These are phyloP conservation scores for Aurinia saxatilis DNA, from an alignment of 345 rosid species.

Conservation along the genomic window DNA sequence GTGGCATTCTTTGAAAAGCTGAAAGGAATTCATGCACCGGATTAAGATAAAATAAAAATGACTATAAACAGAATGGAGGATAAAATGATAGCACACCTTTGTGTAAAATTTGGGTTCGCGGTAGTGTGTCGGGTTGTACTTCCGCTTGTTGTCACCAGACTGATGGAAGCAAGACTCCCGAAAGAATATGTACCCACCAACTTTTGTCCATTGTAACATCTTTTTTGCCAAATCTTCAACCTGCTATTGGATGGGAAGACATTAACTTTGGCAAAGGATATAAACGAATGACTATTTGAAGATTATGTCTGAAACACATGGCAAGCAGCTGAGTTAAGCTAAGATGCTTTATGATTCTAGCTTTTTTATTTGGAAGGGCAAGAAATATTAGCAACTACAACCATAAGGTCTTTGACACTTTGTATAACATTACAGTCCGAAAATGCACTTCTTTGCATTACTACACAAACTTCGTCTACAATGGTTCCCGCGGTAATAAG, in stretches of 20 bases:
- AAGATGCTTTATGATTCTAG: neutral
- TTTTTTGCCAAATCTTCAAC: conserved; percentile 66
- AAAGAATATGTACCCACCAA: conserved; percentile 84
- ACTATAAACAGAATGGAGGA: neutral
- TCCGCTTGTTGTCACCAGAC: conserved; percentile 85
- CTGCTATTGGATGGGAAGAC: conserved; percentile 30
- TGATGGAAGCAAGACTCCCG: conserved; percentile 96
- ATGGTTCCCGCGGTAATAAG: neutral
- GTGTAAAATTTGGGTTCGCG: conserved; percentile 95
- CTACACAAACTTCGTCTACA: no score
- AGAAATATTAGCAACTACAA: neutral
- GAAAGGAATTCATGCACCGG: conserved; percentile 16
- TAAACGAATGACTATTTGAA: neutral
- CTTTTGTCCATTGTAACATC: conserved; percentile 86
- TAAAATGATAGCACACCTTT: conserved; percentile 43
- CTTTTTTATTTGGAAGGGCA: neutral
- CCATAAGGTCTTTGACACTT: neutral
- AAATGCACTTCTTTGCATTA: no score
- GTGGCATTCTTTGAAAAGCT: conserved; percentile 81
- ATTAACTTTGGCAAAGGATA: neutral
- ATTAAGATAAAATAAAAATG: neutral
- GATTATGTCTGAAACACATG: neutral
- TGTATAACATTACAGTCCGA: no score
- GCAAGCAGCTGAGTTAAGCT: neutral
- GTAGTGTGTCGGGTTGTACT: conserved; percentile 85